A percentile compares a stretch with the other conserved stretches of the same genome.
phyloP scores from a whole-genome alignment of 2,329 filamentous ascomycete species.

The Harringtonia aguacate region DNA sequence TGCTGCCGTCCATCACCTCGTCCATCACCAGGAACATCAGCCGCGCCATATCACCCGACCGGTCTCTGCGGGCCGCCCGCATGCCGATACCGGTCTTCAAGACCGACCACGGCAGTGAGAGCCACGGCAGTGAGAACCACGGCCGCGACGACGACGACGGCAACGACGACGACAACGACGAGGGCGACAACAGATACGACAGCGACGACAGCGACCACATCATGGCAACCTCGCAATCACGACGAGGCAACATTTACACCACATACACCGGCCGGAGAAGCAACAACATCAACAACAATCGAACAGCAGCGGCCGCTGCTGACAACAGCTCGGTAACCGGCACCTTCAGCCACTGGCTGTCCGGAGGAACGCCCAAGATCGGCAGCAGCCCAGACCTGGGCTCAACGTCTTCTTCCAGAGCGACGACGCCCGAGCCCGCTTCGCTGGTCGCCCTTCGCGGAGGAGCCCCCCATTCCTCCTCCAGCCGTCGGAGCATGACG shows the following conservation, averaged over 20 bases:
- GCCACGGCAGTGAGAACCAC: slow-evolving; percentile 15
- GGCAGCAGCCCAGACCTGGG: slow-evolving; percentile 5
- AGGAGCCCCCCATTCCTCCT: too few relatives aligned
- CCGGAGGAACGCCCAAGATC: slow-evolving; percentile 1
- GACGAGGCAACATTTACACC: slow-evolving; percentile 3
- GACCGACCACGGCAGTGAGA: slow-evolving; percentile 23
- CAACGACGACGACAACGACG: slow-evolving; percentile 10
- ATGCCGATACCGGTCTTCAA: slow-evolving; percentile 8
- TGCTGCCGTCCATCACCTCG: slow-evolving; percentile 16
- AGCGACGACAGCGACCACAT: slow-evolving; percentile 12
- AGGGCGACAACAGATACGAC: slow-evolving; percentile 19
- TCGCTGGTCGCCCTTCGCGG: too few relatives aligned
- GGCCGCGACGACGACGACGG: slow-evolving; percentile 19
- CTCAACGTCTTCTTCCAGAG: background rate
- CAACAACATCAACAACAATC: background rate
- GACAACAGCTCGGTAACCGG: background rate
- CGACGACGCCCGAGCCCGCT: slow-evolving; percentile 6
- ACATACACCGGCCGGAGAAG: slow-evolving; percentile 1
- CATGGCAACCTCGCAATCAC: slow-evolving; percentile 1
- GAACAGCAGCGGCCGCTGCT: background rate
- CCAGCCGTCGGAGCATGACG: slow-evolving; percentile 14
- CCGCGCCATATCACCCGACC: slow-evolving; percentile 13
- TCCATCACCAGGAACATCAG: slow-evolving; percentile 10
- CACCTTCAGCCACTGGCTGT: slow-evolving; percentile 2
- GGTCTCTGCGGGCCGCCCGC: slow-evolving; percentile 1